Base-by-base conservation (phyloP, 768 basidiomycete genomes). In the Tricholoma matsutake region DNA sequence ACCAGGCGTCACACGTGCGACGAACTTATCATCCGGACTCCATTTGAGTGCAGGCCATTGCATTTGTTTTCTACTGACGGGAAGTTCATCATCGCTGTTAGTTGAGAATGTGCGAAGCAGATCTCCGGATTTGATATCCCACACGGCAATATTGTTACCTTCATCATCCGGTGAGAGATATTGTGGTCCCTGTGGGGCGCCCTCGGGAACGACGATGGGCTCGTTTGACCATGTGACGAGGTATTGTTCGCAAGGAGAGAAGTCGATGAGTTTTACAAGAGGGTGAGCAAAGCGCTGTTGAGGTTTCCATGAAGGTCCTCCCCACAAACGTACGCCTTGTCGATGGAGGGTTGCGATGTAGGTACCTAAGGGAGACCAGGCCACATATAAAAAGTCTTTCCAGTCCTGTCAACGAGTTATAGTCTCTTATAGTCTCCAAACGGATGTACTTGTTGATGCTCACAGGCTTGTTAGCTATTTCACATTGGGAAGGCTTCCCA, bases 141-240 rank as follows among this genome's bases (percentile, higher is more conserved):
- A 99, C n/a, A 99, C 87, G 60, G 96, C 97, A 63, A 98, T 83
- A 67, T 94, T 91, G 77, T 96, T 95, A 32, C 95, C 97, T 76
- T 96, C 95, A 72, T 98, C 97, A 61, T 96, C 95, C 4, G 91
- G 86, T 51, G 93, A 91, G 77, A 95, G 92, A 72, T 85, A 92
- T 69, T 89, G 89, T 55, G 86, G 88, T 8, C 94, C 92, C 73
- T 92, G 91, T 29, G 85, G 78, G 41, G 89, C 86, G 63, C 86
- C 87, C 61, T 92, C 89, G 25, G 91, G 88, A 29, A 95, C 89
- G 41, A 88, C 82, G 65, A 98, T 95, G 13, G 95, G 87, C 66
- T 96, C 93, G 65, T 94, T 89, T 1, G 97, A 98, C 93, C 95
- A 98, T 43, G 97, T 98, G 68, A 98, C 92, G 61, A 99, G 77